phyloP scores from a whole-genome alignment of 2,329 filamentous ascomycete species.

The Eutypa lata region DNA sequence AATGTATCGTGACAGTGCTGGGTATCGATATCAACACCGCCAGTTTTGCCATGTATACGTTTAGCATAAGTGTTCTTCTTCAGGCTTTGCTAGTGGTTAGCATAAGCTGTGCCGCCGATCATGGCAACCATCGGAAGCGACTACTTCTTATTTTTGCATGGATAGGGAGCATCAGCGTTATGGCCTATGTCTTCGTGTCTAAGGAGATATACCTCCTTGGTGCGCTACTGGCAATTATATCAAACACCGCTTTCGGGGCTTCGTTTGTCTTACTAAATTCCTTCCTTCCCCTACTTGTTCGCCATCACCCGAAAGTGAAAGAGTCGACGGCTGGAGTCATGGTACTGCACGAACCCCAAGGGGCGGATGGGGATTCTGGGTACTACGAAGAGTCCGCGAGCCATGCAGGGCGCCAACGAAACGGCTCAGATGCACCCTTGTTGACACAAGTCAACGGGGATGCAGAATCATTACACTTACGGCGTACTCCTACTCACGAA shows the following conservation, averaged over 20 bases:
- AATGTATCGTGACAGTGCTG: slow-evolving; percentile 80
- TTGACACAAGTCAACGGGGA: slow-evolving; percentile 32
- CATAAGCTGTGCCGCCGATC: slow-evolving; percentile 93
- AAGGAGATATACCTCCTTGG: slow-evolving; percentile 77
- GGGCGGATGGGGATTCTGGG: slow-evolving; percentile 31
- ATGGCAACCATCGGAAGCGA: slow-evolving; percentile 87
- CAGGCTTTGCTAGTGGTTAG: slow-evolving; percentile 91
- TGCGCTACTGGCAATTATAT: slow-evolving; percentile 79
- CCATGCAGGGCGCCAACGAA: slow-evolving; percentile 23
- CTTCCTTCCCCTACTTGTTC: slow-evolving; percentile 85
- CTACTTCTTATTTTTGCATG: slow-evolving; percentile 83
- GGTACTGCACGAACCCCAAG: slow-evolving; percentile 27
- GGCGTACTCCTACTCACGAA: slow-evolving; percentile 38
- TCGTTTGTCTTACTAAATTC: slow-evolving; percentile 96
- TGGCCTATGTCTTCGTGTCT: slow-evolving; percentile 80
- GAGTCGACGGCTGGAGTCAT: slow-evolving; percentile 21
- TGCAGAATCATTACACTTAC: slow-evolving; percentile 30
- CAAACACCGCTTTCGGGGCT: slow-evolving; percentile 91
- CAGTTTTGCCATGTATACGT: slow-evolving; percentile 98
- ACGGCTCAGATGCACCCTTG: slow-evolving; percentile 46
- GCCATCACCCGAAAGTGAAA: slow-evolving; percentile 66
- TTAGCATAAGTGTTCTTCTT: slow-evolving; percentile 84
- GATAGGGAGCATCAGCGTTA: slow-evolving; percentile 75
- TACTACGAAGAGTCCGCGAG: slow-evolving; percentile 33
- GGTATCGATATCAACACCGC: slow-evolving; percentile 91